These are phyloP conservation scores for Pyropia yezoensis DNA, from an alignment of 23 red algal genomes.

Conservation along the genomic window DNA sequence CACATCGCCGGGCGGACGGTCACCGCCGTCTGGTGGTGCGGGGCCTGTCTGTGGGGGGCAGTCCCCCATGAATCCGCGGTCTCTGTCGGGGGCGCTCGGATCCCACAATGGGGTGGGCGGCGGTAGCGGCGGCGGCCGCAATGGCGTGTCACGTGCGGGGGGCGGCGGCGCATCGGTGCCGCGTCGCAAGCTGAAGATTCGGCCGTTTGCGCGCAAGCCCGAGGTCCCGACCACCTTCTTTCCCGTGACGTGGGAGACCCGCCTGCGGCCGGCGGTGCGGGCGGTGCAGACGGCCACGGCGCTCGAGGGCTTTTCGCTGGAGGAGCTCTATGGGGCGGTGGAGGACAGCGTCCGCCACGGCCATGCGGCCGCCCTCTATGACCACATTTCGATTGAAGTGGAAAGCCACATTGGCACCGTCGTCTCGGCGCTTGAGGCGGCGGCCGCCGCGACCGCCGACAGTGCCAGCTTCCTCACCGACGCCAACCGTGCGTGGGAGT, in stretches of 20 bases:
- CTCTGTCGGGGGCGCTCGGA: too few species aligned
- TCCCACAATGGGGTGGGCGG: too few species aligned
- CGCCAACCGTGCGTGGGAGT: constrained; percentile 46
- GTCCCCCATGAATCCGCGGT: too few species aligned
- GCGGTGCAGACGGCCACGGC: constrained; percentile 35
- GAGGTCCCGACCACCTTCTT: constrained; percentile 40
- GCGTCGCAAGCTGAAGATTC: constrained; percentile 37
- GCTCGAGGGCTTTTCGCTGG: constrained; percentile 28
- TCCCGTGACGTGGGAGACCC: constrained; percentile 26
- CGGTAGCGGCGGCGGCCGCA: too few species aligned
- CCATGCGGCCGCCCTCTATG: constrained; percentile 49
- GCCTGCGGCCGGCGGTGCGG: constrained; percentile 46
- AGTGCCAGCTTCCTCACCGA: constrained; percentile 31
- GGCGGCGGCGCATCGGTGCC: neutral
- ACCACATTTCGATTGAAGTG: constrained; percentile 22
- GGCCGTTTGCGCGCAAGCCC: constrained; percentile 36
- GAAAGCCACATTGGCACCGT: constrained; percentile 36
- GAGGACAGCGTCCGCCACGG: constrained; percentile 68
- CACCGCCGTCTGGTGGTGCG: too few species aligned
- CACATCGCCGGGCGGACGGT: too few species aligned
- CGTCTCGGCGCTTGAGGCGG: constrained; percentile 10
- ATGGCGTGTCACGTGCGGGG: neutral
- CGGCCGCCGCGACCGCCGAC: constrained; percentile 1
- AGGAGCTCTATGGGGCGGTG: constrained; percentile 80
- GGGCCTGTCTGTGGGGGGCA: too few species aligned